Evolutionary conservation across 2,329 filamentous ascomycete genomes (phyloP).

Genomic region (Pyricularia grisea): DNA sequence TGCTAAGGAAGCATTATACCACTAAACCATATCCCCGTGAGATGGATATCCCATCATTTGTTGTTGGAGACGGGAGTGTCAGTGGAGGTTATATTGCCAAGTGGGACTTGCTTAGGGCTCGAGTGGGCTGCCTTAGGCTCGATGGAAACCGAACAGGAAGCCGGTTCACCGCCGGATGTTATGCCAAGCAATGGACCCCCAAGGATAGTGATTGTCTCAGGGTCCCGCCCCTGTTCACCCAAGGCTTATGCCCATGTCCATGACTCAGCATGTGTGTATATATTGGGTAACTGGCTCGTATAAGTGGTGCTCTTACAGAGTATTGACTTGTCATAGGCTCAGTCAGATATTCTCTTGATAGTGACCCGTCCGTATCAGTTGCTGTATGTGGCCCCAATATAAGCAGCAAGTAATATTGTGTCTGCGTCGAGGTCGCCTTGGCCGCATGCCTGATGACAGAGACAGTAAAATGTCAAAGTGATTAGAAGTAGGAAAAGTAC

Average conservation of each 20-base stretch:
- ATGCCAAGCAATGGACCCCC: background rate
- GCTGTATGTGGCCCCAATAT: background rate
- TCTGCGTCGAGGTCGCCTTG: too few species aligned
- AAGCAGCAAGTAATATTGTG: background rate
- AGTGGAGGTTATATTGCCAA: background rate
- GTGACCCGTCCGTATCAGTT: background rate
- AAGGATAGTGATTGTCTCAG: background rate
- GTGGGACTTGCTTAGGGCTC: background rate
- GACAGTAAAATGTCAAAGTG: too few species aligned
- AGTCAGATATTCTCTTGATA: background rate
- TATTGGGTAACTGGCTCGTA: background rate
- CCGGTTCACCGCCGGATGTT: background rate
- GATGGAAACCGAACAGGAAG: background rate
- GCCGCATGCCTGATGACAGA: too few species aligned
- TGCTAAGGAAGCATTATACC: background rate
- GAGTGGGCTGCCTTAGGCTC: background rate
- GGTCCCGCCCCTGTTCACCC: background rate
- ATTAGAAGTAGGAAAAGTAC: too few species aligned
- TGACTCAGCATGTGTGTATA: background rate
- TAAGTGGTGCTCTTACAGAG: background rate
- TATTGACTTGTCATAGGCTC: too few species aligned
- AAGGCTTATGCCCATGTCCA: background rate
- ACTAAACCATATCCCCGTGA: background rate
- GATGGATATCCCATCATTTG: background rate
- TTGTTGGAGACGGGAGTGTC: background rate